These are phyloP conservation scores for Fusarium sp. DNA, from an alignment of 2,329 filamentous ascomycete species.

Conservation along the genomic window DNA sequence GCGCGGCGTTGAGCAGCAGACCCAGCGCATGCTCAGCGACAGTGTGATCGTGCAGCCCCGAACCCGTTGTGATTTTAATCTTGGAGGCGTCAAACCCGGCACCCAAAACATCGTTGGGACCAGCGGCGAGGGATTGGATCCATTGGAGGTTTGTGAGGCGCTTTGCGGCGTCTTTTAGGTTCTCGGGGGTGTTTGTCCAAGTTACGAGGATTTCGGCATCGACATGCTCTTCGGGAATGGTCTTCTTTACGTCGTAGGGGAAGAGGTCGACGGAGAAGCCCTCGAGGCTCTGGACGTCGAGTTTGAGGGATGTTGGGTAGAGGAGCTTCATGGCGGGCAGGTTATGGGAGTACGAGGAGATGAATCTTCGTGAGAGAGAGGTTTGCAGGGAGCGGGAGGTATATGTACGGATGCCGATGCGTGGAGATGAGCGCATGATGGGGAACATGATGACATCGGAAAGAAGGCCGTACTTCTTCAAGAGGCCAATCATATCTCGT, in stretches of 20 bases:
- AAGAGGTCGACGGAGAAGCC: constrained; percentile 70
- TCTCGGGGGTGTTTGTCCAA: constrained; percentile 69
- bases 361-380: not conserved
- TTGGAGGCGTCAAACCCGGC: constrained; percentile 68
- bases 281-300: constrained; percentile 66
- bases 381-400: constrained; percentile 14
- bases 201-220: constrained; percentile 72
- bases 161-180: constrained; percentile 68
- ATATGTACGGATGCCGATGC: constrained; percentile 33
- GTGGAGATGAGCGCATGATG: constrained; percentile 33
- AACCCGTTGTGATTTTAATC: constrained; percentile 69
- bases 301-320: constrained; percentile 71
- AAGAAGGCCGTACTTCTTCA: constrained; percentile 34
- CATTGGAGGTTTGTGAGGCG: constrained; percentile 69
- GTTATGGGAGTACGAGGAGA: not conserved
- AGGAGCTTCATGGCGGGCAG: constrained; percentile 68
- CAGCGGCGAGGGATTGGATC: constrained; percentile 75
- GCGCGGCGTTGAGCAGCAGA: constrained; percentile 65
- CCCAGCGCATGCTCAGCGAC: constrained; percentile 74
- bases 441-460: constrained; percentile 29
- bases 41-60: constrained; percentile 72
- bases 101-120: constrained; percentile 72
- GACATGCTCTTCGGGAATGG: constrained; percentile 66
- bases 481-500: not conserved
- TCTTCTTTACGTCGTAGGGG: constrained; percentile 67